phyloP scores from a whole-genome alignment of 371 early-diverging fungal species.

The Mucor racemosus region DNA sequence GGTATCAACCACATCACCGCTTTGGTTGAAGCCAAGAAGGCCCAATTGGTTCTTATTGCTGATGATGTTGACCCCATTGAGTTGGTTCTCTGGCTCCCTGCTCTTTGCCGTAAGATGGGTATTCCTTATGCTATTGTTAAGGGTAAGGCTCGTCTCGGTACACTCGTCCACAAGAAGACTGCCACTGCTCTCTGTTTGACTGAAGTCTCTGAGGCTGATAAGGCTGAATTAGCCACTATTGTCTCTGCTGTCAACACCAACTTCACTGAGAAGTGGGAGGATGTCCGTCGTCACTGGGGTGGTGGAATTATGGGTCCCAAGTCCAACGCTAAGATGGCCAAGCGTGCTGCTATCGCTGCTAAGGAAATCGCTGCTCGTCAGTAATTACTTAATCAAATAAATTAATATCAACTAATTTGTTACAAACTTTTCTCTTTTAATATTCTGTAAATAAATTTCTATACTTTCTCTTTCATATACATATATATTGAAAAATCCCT shows the following conservation, averaged over 20 bases:
- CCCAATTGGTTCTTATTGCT: slow-evolving; percentile 98
- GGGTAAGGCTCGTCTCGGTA: slow-evolving; percentile 97
- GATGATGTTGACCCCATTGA: slow-evolving; percentile 99
- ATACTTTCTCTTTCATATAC: not conserved
- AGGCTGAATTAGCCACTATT: slow-evolving; percentile 86
- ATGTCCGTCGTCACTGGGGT: slow-evolving; percentile 93
- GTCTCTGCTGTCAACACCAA: slow-evolving; percentile 93
- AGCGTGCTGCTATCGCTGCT: slow-evolving; percentile 78
- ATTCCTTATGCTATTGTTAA: slow-evolving; percentile 99
- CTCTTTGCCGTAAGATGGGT: slow-evolving; percentile 99
- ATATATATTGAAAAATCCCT: not conserved
- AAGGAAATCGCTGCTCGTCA: slow-evolving; percentile 65
- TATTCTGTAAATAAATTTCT: slow-evolving; percentile 9
- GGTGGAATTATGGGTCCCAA: slow-evolving; percentile 97
- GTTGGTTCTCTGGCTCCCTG: slow-evolving; percentile 98
- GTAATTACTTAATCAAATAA: slow-evolving; percentile 25
- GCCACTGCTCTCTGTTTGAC: slow-evolving; percentile 97
- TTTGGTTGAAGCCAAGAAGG: slow-evolving; percentile 98
- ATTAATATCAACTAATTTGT: slow-evolving; percentile 5
- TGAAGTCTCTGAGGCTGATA: slow-evolving; percentile 96
- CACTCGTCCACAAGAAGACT: slow-evolving; percentile 99
- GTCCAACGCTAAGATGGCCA: slow-evolving; percentile 83
- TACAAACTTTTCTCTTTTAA: not conserved
- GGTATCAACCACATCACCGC: slow-evolving; percentile 99
- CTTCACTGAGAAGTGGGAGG: slow-evolving; percentile 92